Evolutionary conservation across 768 basidiomycete genomes (phyloP), one percentile per base, ranked within the genome.

Genomic region (Infundibulicybe gibba): DNA sequence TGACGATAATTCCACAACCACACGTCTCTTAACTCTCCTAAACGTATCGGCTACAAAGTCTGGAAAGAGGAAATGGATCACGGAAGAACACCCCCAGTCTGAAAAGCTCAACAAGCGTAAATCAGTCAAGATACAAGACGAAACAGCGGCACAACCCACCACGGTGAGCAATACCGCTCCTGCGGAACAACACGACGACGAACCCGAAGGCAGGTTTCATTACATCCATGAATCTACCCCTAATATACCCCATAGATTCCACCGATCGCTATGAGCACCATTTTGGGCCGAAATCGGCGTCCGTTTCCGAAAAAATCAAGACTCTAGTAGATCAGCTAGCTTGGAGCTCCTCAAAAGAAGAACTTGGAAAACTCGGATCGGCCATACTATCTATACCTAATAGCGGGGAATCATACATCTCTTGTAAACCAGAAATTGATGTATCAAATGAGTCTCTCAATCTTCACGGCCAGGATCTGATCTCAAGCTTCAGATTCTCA

Each of bases 41-140:
- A 97, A 97, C 60, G 88, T 94, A 3, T 91, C 90, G 31, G 89
- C 90, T 0, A 81, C 84, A 3, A 92, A 85, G 59, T 67, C 78
- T 3, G 70, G 71, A 21, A 90, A 86, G 57, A 67, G 79, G 19
- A 81, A 77, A 56, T 61, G 67, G 42, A 59, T 55, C 6, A 64
- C 56, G 3, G 61, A 76, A 19, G 72, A 75, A 25, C 68, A 69
- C 49, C 63, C 71, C 0, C 68, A 74, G 14, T 47, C 72, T 1
- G 71, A 73, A 56, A 91, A 90, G 59, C 71, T 88, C 41, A 90
- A 90, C 70, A 87, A 83, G 61, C 74, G 81, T 43, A 80, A 75
- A 54, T 61, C 67, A 16, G 61, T 71, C 49, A 59, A 58, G 43
- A 68, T 75, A 45, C 53, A 59, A 21, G 64, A 65, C 41, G 53